These are phyloP conservation scores for Eimeria tenella DNA, from an alignment of 169 alveolate species.

Conservation along the genomic window DNA sequence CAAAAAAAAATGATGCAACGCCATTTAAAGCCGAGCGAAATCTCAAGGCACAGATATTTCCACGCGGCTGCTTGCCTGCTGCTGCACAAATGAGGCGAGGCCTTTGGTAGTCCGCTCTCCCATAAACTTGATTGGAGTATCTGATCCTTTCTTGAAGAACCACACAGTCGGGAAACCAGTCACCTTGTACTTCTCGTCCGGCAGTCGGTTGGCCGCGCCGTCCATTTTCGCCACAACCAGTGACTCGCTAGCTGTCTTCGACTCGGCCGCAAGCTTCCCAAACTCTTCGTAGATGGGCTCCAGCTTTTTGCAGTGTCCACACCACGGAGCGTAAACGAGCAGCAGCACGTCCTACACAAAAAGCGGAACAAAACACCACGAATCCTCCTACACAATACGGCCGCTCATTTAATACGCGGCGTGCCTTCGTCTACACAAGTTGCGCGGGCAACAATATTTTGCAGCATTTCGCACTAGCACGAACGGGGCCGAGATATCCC, in stretches of 20 bases:
- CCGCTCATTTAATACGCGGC: not conserved
- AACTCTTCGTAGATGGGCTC: slow-evolving; percentile 88
- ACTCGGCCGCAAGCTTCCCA: slow-evolving; percentile 82
- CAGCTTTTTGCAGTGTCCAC: slow-evolving; percentile 97
- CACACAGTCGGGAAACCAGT: slow-evolving; percentile 62
- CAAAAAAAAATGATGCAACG: not conserved
- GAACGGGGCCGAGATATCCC: no score
- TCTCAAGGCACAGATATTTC: not conserved
- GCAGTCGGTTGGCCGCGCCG: slow-evolving; percentile 18
- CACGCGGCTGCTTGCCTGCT: not conserved
- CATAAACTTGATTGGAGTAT: slow-evolving; percentile 56
- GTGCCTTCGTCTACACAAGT: not conserved
- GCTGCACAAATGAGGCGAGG: slow-evolving; percentile 41
- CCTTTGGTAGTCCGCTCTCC: slow-evolving; percentile 59
- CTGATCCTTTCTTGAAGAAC: slow-evolving; percentile 66
- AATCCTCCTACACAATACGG: not conserved
- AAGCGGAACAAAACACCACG: not conserved
- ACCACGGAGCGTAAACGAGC: slow-evolving; percentile 98
- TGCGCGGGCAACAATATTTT: not conserved
- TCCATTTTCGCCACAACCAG: not conserved
- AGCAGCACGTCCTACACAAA: slow-evolving; percentile 90
- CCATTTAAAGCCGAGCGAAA: not conserved
- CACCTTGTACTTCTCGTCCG: slow-evolving; percentile 54
- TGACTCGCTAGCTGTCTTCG: not conserved
- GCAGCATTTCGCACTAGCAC: no score